These are phyloP conservation scores for Solanum virginianum DNA, from an alignment of 257 asterid genomes.

Conservation along the genomic window DNA sequence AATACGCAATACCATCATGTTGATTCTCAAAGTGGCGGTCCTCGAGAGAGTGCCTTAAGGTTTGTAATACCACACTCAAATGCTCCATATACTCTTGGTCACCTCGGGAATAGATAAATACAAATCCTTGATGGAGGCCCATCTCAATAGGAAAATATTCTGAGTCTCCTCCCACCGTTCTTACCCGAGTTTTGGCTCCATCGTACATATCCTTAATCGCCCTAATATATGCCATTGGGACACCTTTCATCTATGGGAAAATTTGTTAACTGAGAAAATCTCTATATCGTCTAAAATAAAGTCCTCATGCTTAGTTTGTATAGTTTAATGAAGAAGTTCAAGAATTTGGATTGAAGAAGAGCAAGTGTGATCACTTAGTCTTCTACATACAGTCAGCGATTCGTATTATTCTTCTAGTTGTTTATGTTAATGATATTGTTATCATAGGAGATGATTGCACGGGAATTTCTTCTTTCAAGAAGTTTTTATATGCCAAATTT, in stretches of 20 bases:
- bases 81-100: too few species aligned
- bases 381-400: background rate
- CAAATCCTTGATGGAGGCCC: too few species aligned
- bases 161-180: too few species aligned
- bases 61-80: too few species aligned
- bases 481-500: background rate
- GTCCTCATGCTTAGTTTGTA: background rate
- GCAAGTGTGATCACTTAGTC: background rate
- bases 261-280: too few species aligned
- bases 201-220: too few species aligned
- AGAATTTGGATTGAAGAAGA: background rate
- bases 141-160: too few species aligned
- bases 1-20: background rate
- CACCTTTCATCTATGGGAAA: too few species aligned
- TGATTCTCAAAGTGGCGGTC: constrained; percentile 14
- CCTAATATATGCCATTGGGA: too few species aligned
- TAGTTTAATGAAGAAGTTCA: background rate
- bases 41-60: background rate
- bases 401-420: background rate
- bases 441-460: background rate
- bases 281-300: too few species aligned
- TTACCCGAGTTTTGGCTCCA: too few species aligned
- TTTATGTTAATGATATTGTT: background rate
- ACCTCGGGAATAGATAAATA: too few species aligned
- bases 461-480: background rate